Evolutionary conservation across 164 flowering plant species (phyloP), one percentile per base, ranked within the genome.

Genomic region (Stephania cephalantha): DNA sequence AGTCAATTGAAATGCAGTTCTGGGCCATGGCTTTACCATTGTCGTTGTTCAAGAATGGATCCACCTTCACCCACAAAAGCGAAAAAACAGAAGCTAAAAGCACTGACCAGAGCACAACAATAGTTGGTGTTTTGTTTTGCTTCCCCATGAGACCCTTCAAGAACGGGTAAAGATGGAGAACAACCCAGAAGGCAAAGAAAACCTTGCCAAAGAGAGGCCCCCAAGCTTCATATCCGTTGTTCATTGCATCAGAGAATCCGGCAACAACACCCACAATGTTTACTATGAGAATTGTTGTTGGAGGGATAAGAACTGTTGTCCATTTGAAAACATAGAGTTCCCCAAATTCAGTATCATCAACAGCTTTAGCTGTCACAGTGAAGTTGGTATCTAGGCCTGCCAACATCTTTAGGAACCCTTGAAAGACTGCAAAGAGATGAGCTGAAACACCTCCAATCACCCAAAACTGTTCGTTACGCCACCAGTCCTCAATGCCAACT

Each of bases 381-480:
- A 94, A 94, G 87, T 92, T 94, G 80, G 98, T 94, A 76, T 94
- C 98, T 0, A 94, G 31, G 6, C 98, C 98, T 0, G 97, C 98
- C 12, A 87, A 64, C 96, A 94, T 89, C 79, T 94, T 94, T 7
- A 94, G 86, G 65, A 94, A 79, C 10, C 98, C 98, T 82, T 94
- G 98, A 88, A 94, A 94, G 55, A 94, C 97, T 0, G 98, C 99
- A 79, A 95, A 95, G 61, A 95, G 93, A 80, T 95, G 99, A 9
- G 99, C 99, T 25, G 99, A 95, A 42, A 95, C 99, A 4, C 99
- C 97, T 71, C 99, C 99, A 30, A 95, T 95, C 46, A 95, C 99
- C 99, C 99, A 95, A 71, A 95, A 95, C 78, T 93, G 99, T 83
- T 95, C 99, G 75, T 95, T 95, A 9, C 99, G 84, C 98, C 99